Base-by-base conservation (phyloP, 257 asterid genomes). In the Paraleonurus japonicus region DNA sequence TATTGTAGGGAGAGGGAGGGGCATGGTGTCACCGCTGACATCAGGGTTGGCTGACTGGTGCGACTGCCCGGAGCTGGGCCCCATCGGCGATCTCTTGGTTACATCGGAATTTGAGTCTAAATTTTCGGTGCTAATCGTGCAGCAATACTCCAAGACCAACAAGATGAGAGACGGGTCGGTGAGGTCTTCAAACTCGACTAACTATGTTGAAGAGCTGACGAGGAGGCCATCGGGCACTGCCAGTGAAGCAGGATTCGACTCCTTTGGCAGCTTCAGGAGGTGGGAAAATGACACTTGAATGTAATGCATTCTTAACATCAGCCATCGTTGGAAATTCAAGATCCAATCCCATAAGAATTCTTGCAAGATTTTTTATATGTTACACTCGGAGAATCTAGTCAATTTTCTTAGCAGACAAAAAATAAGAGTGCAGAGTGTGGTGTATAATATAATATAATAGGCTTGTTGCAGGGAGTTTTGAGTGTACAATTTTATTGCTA, bases 31-130 rank as follows among this genome's bases (percentile, higher is more conserved):
- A 0, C 92, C 96, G 1, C 74, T 94, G 12, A 91, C 96, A 0
- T 68, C 85, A 0, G 98, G 99, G 10, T 81, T 94, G 2, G 82
- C 89, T 1, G 98, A 94, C 60, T 94, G 99, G 99, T 89, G 97
- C 24, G 99, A 94, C 70, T 87, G 97, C 68, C 99, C 98, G 0
- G 98, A 94, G 78, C 90, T 94, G 1, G 98, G 99, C 15, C 85
- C 99, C 0, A 91, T 94, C 0, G 98, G 99, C 0, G 99, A 94
- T 73, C 92, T 94, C 26, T 66, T 94, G 73, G 88, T 88, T 3
- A 87, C 96, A 0, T 94, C 99, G 0, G 95, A 94, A 58, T 91
- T 94, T 4, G 89, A 84, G 35, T 83, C 96, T 0, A 9, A 76
- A 10, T 88, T 88, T 59, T 87, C 97, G 0, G 90, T 91, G 76